Percentiles rank a stretch among this genome's conserved stretches.
phyloP scores from a whole-genome alignment of 2,329 filamentous ascomycete genomes.

The Penicillium sp. region DNA sequence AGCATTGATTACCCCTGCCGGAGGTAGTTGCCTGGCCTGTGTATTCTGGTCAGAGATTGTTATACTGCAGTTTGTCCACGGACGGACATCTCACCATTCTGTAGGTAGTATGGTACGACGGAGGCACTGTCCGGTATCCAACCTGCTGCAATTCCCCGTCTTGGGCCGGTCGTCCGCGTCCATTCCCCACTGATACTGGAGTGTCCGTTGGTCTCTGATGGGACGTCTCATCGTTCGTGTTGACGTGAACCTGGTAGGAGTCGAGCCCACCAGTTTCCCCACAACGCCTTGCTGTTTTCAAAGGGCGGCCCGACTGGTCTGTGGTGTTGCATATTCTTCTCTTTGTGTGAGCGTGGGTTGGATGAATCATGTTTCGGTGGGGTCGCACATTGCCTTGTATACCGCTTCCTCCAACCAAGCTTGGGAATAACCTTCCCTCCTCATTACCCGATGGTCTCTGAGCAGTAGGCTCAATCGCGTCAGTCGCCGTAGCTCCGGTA shows the following conservation, averaged over 20 bases:
- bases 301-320: not conserved
- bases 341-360: not conserved
- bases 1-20: not conserved
- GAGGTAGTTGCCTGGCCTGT: not conserved
- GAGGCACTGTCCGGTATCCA: not conserved
- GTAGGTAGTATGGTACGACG: not conserved
- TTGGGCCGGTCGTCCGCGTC: not conserved
- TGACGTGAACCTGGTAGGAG: not conserved
- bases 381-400: not conserved
- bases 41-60: not conserved
- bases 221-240: not conserved
- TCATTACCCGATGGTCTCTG: not conserved
- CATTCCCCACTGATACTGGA: not conserved
- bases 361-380: not conserved
- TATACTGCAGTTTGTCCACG: not conserved
- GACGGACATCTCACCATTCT: not conserved
- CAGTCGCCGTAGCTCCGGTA: not conserved
- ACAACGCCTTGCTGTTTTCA: not conserved
- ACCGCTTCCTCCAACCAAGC: not conserved
- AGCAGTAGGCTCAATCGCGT: fast-evolving
- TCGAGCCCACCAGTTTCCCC: too few species aligned
- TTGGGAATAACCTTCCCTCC: too few species aligned
- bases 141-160: not conserved
- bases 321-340: not conserved
- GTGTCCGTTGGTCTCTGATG: not conserved